Conservation (phyloP, 1,139 yeast species). For the Yamadazyma siamensis region DNA sequence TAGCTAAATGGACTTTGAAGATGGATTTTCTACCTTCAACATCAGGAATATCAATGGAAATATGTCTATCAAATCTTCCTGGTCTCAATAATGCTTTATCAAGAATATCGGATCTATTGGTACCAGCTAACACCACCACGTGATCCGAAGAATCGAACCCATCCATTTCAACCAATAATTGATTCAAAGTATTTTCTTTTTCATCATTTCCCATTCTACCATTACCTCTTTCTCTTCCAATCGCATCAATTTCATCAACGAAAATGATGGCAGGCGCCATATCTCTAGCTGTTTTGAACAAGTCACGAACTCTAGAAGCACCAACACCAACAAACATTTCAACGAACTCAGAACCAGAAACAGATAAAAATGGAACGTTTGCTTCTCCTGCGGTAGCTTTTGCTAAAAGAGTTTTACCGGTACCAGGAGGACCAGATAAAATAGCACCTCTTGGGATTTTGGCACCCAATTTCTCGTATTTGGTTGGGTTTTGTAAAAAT, state of each 20-base stretch:
- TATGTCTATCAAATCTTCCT: conserved; percentile 80
- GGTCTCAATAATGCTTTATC: conserved; percentile 80
- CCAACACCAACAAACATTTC: conserved; percentile 87
- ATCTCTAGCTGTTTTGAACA: conserved; percentile 74
- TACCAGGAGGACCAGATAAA: conserved; percentile 82
- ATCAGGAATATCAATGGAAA: conserved; percentile 71
- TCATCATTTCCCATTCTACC: conserved; percentile 74
- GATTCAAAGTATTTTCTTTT: conserved; percentile 76
- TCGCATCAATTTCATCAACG: conserved; percentile 84
- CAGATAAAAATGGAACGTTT: conserved; percentile 76
- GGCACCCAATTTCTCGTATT: conserved; percentile 76
- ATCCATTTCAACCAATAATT: conserved; percentile 80
- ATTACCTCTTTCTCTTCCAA: conserved; percentile 74
- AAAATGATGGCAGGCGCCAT: conserved; percentile 79
- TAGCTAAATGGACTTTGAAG: conserved; percentile 64
- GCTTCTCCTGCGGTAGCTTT: conserved; percentile 88
- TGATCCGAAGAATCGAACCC: conserved; percentile 75
- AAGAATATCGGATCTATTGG: conserved; percentile 75
- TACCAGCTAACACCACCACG: conserved; percentile 79
- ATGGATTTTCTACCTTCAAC: conserved; percentile 75
- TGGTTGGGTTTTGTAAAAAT: conserved; percentile 68
- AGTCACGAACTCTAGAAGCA: conserved; percentile 77
- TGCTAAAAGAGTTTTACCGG: conserved; percentile 78
- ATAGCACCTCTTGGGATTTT: conserved; percentile 84
- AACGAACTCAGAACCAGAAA: conserved; percentile 79